phyloP scores from a whole-genome alignment of 805 yeast genomes.

The Kodamaea lidongshanica region DNA sequence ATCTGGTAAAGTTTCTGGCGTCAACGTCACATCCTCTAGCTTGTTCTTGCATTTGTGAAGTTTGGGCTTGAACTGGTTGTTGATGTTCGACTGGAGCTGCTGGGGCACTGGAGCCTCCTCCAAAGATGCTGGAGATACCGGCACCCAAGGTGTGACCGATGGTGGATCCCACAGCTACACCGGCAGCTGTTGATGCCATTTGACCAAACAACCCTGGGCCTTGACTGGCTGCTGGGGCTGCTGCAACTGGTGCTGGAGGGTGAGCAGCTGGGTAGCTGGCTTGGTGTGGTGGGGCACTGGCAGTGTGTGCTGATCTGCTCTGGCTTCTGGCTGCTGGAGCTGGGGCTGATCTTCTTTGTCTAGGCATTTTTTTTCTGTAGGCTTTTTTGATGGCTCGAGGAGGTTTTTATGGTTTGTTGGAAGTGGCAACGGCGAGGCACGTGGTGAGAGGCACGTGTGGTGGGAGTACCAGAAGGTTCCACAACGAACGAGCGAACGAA shows the following conservation, averaged over 20 bases:
- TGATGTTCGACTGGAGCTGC: conserved; percentile 47
- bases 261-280: conserved; percentile 37
- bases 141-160: conserved; percentile 96
- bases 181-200: conserved; percentile 99
- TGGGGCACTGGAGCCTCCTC: conserved; percentile 58
- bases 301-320: conserved; percentile 69
- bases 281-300: conserved; percentile 45
- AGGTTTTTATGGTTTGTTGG: conserved; percentile 1
- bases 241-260: conserved; percentile 36
- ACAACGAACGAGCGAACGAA: too few relatives aligned
- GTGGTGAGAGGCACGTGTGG: conserved; percentile 3
- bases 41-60: conserved; percentile 33
- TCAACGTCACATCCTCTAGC: conserved; percentile 76
- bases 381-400: conserved; percentile 1
- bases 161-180: conserved; percentile 98
- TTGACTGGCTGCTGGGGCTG: conserved; percentile 32
- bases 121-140: conserved; percentile 83
- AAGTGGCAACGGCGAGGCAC: conserved; percentile 5
- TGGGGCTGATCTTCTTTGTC: conserved; percentile 50
- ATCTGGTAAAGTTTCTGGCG: conserved; percentile 92
- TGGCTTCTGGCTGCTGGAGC: conserved; percentile 44
- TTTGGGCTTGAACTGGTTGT: conserved; percentile 38
- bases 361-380: conserved; percentile 44
- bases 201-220: conserved; percentile 89
- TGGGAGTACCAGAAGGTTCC: not conserved